Percentiles rank a stretch among this genome's conserved stretches.
These are phyloP conservation scores for Aureobasidium sp. DNA, from an alignment of 2,329 filamentous ascomycete genomes.

Conservation along the genomic window DNA sequence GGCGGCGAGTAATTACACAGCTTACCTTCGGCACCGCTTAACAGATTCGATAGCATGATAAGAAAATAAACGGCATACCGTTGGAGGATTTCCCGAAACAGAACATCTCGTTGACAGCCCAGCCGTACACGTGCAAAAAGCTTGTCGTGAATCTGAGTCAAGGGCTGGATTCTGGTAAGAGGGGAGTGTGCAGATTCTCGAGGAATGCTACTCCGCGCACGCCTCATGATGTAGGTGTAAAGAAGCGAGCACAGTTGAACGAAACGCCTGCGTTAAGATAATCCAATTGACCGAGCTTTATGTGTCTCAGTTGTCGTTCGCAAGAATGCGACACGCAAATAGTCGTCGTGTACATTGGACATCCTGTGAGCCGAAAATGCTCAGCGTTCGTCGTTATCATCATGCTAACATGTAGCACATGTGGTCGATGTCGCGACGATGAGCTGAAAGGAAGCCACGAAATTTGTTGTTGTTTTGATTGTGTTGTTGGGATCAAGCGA, in stretches of 20 bases:
- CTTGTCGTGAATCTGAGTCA: constrained; percentile 1
- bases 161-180: background rate
- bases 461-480: background rate
- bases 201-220: background rate
- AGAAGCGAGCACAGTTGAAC: background rate
- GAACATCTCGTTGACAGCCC: constrained; percentile 1
- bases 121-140: constrained; percentile 6
- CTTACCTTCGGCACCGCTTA: constrained; percentile 2
- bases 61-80: constrained; percentile 9
- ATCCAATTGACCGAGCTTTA: background rate
- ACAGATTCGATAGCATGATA: background rate
- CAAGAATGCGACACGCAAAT: background rate
- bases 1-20: background rate
- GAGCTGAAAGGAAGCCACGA: background rate
- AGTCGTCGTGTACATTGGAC: background rate
- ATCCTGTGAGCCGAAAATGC: background rate
- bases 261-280: background rate
- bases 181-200: too few species aligned
- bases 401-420: background rate
- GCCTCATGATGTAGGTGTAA: background rate
- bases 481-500: background rate
- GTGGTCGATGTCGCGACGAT: background rate
- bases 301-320: background rate
- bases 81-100: constrained; percentile 8
- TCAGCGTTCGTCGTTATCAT: background rate